phyloP scores from a whole-genome alignment of 805 yeast genomes.

The Kodamaea laetipori region DNA sequence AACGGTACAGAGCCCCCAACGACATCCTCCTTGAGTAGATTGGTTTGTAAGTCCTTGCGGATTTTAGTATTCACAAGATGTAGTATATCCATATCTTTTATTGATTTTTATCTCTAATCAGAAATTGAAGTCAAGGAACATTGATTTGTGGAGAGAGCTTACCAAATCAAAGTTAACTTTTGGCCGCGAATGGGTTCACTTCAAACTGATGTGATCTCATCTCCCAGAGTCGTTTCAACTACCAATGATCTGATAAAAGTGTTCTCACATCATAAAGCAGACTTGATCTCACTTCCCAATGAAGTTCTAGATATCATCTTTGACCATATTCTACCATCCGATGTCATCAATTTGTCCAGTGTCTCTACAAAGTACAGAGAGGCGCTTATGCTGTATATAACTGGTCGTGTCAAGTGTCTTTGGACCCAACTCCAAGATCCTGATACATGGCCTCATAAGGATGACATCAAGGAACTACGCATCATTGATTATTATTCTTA shows the following conservation, averaged over 20 bases:
- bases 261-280: no score
- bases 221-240: no score
- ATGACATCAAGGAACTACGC: constrained; percentile 26
- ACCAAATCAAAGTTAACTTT: no score
- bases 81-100: background rate
- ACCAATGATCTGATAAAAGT: no score
- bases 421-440: constrained; percentile 27
- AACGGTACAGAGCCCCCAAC: constrained; percentile 6
- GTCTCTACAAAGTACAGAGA: constrained; percentile 21
- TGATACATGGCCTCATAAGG: constrained; percentile 2
- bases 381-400: constrained; percentile 21
- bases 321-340: constrained; percentile 9
- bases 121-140: no score
- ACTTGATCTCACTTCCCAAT: constrained; percentile 8
- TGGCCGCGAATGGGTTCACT: no score
- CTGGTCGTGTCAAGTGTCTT: constrained; percentile 24
- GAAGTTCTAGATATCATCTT: constrained; percentile 14
- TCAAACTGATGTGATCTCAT: no score
- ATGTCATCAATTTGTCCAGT: constrained; percentile 20
- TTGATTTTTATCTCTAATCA: background rate
- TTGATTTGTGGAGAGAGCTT: no score
- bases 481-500: constrained; percentile 33
- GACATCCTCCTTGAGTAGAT: constrained; percentile 6
- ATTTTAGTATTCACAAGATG: constrained; percentile 7
- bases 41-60: constrained; percentile 6